phyloP scores from a whole-genome alignment of 306 rosid species.

The Arachis stenosperma region DNA sequence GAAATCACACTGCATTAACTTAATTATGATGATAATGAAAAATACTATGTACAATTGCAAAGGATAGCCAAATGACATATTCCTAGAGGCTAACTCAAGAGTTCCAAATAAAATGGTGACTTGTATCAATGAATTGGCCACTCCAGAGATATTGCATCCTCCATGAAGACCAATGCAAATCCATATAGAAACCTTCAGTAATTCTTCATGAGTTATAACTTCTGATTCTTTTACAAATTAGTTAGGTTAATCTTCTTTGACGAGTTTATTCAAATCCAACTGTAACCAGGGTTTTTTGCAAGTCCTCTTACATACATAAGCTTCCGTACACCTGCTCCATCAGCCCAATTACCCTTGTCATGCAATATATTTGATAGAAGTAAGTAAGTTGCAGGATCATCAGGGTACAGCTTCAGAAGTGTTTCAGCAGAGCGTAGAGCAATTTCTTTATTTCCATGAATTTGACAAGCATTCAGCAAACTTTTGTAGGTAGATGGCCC shows the following conservation, averaged over 20 bases:
- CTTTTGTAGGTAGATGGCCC: slow-evolving; percentile 50
- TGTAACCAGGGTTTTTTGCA: slow-evolving; percentile 42
- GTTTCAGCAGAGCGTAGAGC: slow-evolving; percentile 43
- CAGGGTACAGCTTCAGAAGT: slow-evolving; percentile 46
- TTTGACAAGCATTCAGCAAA: slow-evolving; percentile 50
- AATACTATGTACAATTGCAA: neutral
- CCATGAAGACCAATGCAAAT: neutral
- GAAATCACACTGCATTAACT: neutral
- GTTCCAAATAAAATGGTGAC: neutral
- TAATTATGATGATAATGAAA: neutral
- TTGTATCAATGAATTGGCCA: neutral
- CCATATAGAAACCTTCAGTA: neutral
- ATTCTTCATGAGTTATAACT: neutral
- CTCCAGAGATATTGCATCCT: neutral
- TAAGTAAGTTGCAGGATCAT: slow-evolving; percentile 51
- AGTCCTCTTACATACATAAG: slow-evolving; percentile 49
- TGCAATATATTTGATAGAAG: slow-evolving; percentile 47
- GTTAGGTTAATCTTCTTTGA: neutral
- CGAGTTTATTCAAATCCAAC: slow-evolving; percentile 44
- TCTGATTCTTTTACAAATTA: too few species aligned
- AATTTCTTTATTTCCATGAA: slow-evolving; percentile 52
- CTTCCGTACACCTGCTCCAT: slow-evolving; percentile 45
- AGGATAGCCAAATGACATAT: neutral
- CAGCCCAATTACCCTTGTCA: slow-evolving; percentile 45
- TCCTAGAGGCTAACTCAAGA: too few species aligned